These are phyloP conservation scores for Carex arenaria DNA, from an alignment of 202 grass and related monocot species.

Conservation along the genomic window DNA sequence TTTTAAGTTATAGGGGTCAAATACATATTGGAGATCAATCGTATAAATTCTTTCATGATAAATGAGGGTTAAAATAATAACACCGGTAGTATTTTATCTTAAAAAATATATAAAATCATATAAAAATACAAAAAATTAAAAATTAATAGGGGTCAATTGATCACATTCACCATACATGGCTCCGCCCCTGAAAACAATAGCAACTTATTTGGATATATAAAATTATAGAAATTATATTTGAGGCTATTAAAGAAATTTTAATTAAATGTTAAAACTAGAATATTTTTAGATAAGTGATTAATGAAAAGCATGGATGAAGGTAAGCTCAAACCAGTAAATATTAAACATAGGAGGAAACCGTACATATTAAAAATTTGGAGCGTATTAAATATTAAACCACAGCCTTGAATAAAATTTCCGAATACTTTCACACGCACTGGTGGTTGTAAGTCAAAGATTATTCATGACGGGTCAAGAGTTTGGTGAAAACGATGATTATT, in stretches of 20 bases:
- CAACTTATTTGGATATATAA: background rate
- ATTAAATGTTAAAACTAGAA: background rate
- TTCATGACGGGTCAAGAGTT: background rate
- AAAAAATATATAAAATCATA: too few species aligned
- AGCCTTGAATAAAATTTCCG: background rate
- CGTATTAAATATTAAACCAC: background rate
- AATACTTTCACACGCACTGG: background rate
- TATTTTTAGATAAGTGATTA: too few species aligned
- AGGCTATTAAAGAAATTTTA: background rate
- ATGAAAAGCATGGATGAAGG: background rate
- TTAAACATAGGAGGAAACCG: background rate
- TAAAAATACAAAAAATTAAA: too few species aligned
- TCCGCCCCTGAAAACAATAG: background rate
- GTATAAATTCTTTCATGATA: too few species aligned
- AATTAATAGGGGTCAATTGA: too few species aligned
- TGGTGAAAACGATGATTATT: constrained; percentile 14
- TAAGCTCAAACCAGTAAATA: background rate
- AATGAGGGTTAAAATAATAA: too few species aligned
- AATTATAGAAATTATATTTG: background rate
- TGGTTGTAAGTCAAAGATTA: background rate
- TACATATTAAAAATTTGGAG: background rate
- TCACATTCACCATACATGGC: too few species aligned
- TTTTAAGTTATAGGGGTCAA: too few species aligned
- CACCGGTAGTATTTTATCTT: too few species aligned
- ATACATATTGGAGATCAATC: too few species aligned